Evolutionary conservation across 2,329 filamentous ascomycete species (phyloP).

Genomic region (Curvularia hawaiiensis): DNA sequence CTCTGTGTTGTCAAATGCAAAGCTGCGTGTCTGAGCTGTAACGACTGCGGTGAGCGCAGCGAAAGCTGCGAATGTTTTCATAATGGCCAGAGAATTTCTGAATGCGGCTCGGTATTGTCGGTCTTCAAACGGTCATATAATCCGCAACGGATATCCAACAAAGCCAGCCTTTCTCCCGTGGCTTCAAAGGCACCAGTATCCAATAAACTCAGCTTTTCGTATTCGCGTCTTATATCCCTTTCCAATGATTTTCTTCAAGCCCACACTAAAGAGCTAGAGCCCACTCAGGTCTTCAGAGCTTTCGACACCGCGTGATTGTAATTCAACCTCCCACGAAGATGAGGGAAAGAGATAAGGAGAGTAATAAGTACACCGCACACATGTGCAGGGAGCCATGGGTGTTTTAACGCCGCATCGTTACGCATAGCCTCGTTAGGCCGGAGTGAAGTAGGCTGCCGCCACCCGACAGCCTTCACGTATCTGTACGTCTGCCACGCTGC

Average conservation of each 20-base stretch:
- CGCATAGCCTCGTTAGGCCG: background rate
- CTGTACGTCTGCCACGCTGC: conserved; percentile 8
- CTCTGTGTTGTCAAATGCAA: conserved; percentile 16
- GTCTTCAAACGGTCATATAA: background rate
- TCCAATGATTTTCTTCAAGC: background rate
- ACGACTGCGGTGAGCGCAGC: conserved; percentile 8
- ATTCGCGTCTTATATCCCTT: background rate
- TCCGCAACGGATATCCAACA: background rate
- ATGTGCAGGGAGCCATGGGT: background rate
- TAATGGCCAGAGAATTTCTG: background rate
- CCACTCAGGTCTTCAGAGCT: background rate
- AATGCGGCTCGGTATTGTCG: background rate
- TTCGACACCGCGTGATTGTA: background rate
- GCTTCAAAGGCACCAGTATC: background rate
- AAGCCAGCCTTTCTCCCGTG: background rate
- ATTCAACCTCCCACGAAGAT: background rate
- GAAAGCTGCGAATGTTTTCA: conserved; percentile 8
- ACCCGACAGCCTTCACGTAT: conserved; percentile 3
- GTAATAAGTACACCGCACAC: background rate
- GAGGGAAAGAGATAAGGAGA: background rate
- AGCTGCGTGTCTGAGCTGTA: conserved; percentile 9
- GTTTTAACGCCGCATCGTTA: conserved; percentile 5
- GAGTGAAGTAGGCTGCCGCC: background rate
- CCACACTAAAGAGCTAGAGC: background rate
- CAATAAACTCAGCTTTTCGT: background rate